These are phyloP conservation scores for Phylloporus sp. DNA, from an alignment of 1,284 basidiomycete species.

Conservation along the genomic window DNA sequence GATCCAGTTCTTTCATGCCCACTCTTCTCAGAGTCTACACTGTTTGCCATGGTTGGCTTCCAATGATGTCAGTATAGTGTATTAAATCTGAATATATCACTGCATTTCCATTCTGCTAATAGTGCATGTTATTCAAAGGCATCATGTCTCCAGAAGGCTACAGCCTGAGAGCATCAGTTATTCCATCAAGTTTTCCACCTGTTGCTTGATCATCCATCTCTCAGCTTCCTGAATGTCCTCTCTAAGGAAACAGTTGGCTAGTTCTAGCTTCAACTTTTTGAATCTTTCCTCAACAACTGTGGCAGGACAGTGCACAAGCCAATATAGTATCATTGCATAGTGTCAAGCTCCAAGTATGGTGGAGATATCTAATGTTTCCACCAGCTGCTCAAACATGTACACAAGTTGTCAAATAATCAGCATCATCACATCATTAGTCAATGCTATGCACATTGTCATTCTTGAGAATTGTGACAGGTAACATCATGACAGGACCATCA, in stretches of 20 bases:
- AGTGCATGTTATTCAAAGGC: too few relatives aligned
- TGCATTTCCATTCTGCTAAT: too few relatives aligned
- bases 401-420: conserved; percentile 8
- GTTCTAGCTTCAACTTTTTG: conserved; percentile 1
- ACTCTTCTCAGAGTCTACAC: too few relatives aligned
- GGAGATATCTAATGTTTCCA: conserved; percentile 15
- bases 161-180: too few relatives aligned
- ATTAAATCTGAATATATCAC: too few relatives aligned
- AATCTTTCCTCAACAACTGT: conserved; percentile 10
- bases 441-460: conserved; percentile 11
- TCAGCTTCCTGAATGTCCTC: neutral
- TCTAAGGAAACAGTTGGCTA: neutral
- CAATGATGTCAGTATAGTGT: too few relatives aligned
- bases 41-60: too few relatives aligned
- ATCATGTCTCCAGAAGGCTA: too few relatives aligned
- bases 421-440: neutral
- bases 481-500: conserved; percentile 8
- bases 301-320: conserved; percentile 15
- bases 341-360: conserved; percentile 13
- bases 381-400: conserved; percentile 15
- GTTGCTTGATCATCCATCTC: conserved; percentile 9
- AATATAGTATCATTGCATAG: conserved; percentile 17
- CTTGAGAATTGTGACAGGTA: conserved; percentile 16
- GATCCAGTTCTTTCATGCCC: too few relatives aligned
- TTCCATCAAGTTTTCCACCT: conserved; percentile 4